Conservation (phyloP, 1,284 basidiomycete species). For the Sanghuangporus weigelae region DNA sequence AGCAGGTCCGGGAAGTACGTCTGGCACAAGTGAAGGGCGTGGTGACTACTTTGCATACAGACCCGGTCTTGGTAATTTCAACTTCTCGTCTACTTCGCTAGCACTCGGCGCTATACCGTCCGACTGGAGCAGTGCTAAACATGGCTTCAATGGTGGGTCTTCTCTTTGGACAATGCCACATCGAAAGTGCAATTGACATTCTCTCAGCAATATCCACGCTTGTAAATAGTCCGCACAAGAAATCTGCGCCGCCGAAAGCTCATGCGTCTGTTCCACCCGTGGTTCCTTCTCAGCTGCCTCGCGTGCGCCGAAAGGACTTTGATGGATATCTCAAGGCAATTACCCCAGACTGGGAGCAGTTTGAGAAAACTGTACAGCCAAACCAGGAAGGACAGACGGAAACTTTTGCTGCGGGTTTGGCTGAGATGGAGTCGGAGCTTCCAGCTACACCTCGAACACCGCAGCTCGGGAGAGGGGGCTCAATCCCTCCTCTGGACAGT, state of each 20-base stretch:
- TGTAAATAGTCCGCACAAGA: conserved; percentile 82
- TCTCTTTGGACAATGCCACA: not conserved
- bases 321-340: conserved; percentile 76
- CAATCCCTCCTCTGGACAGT: conserved; percentile 65
- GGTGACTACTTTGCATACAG: conserved; percentile 47
- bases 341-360: conserved; percentile 72
- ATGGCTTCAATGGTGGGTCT: conserved; percentile 70
- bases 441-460: conserved; percentile 31
- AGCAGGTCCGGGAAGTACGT: conserved; percentile 54
- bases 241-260: conserved; percentile 78
- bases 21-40: conserved; percentile 57
- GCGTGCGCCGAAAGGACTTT: conserved; percentile 80
- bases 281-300: conserved; percentile 66
- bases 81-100: conserved; percentile 36
- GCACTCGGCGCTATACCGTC: conserved; percentile 41
- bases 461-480: conserved; percentile 28
- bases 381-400: conserved; percentile 34
- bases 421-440: conserved; percentile 13
- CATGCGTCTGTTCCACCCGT: conserved; percentile 75
- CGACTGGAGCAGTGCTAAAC: conserved; percentile 75
- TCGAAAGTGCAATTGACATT: not conserved
- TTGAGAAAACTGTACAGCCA: conserved; percentile 47
- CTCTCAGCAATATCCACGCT: conserved; percentile 63
- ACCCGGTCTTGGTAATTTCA: conserved; percentile 38
- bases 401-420: conserved; percentile 4